Base-by-base conservation (phyloP, 2,329 filamentous ascomycete species). In the Amauroascus verrucosus region DNA sequence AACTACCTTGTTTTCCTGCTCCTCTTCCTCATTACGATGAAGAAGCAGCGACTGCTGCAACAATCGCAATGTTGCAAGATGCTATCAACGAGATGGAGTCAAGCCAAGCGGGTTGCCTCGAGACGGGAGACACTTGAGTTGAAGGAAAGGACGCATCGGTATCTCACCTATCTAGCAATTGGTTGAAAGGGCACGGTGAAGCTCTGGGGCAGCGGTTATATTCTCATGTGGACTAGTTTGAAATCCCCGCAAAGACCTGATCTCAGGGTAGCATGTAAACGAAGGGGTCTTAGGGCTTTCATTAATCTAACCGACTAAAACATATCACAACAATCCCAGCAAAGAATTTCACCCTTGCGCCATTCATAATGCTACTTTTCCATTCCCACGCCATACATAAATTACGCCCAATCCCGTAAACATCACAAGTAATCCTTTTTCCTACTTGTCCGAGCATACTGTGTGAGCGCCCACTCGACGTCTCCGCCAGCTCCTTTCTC, bases 341-440 rank as follows among this genome's bases (percentile, higher is more conserved):
- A 20, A 35, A 33, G n/a, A 4, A 51, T 24, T 35, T 24, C 28
- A 16, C 38, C 48, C 6, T 51, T 51, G 37, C 48, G 48, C 48
- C 50, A 46, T 1, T 38, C 20, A 11, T 28, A 14, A 30, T 18
- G n/a, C 26, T 26, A 33, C 41, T 45, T 46, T 46, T 46, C 22
- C 18, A 35, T 18, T 20, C 28, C 26, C 41, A 4, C 37, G 44
- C 5, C 4, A 8, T 45, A 48, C 51, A 41, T 35, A 44, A 28
- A 40, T 43, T 24, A 30, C 26, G 20, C 45, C 35, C 33, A 40
- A 22, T 37, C 18, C 35, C 20, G 32, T 20, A 13, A 44, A 11
- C n/a, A 44, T 67, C 60, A 96, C 52, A 96, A 77, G 66, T 95
- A 95, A 65, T 95, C 88, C 82, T 96, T 96, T 81, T 97, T 97